phyloP scores from a whole-genome alignment of 495 filamentous ascomycete species.

The Penicillium goetzii region DNA sequence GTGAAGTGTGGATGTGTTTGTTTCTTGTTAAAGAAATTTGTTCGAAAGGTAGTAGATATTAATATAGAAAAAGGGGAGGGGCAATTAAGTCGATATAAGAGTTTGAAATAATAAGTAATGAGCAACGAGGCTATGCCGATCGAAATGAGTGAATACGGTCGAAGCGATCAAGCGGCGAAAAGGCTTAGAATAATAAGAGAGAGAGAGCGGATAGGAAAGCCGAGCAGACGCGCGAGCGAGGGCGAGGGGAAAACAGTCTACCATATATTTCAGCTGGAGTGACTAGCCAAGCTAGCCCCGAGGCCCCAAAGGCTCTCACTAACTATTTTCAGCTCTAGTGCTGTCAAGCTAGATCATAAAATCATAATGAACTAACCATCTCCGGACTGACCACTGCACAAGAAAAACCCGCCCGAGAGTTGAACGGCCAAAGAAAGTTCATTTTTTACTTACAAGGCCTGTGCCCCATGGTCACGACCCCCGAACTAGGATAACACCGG shows the following conservation, averaged over 20 bases:
- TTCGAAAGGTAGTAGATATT: conserved; percentile 11
- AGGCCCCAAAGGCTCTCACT: background rate
- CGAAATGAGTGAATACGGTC: conserved; percentile 15
- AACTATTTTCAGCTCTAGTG: background rate
- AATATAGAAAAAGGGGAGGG: background rate
- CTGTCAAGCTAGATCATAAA: background rate
- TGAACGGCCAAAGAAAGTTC: too few species aligned
- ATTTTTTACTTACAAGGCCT: background rate
- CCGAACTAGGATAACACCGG: conserved; percentile 11
- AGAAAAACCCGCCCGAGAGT: too few species aligned
- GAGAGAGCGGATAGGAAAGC: conserved; percentile 10
- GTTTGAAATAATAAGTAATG: background rate
- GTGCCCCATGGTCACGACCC: conserved; percentile 4
- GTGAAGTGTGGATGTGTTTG: conserved; percentile 24
- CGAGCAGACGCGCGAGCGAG: conserved; percentile 4
- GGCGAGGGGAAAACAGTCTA: background rate
- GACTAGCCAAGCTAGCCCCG: background rate
- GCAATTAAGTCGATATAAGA: conserved; percentile 1
- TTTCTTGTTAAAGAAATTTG: background rate
- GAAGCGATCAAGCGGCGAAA: conserved; percentile 11
- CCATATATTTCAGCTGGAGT: background rate
- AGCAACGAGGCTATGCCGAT: background rate
- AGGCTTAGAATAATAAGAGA: background rate
- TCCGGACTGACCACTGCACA: background rate
- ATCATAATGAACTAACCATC: conserved; percentile 1